phyloP scores from a whole-genome alignment of 2,329 filamentous ascomycete species.

The Alternaria incomplexa region DNA sequence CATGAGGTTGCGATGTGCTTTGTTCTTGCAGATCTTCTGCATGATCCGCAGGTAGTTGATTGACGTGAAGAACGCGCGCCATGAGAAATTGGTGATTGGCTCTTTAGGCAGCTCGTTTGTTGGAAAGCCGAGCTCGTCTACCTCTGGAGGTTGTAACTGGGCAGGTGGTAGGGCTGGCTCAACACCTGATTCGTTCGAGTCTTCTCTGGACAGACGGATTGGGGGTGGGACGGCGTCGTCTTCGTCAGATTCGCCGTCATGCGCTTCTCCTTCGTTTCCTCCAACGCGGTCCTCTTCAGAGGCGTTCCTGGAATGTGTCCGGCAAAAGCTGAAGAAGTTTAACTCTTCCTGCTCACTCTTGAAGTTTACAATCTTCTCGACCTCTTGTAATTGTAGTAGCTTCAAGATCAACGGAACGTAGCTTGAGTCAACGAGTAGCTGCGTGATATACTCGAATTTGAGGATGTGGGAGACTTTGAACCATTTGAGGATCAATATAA shows the following conservation, averaged over 20 bases:
- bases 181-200: constrained; percentile 34
- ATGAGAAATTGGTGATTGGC: constrained; percentile 88
- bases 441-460: constrained; percentile 94
- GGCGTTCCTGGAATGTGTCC: constrained; percentile 69
- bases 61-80: constrained; percentile 91
- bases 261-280: constrained; percentile 23
- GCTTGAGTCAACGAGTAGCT: constrained; percentile 91
- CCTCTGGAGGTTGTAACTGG: constrained; percentile 55
- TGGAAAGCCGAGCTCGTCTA: constrained; percentile 88
- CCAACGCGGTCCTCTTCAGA: constrained; percentile 33
- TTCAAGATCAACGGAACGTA: constrained; percentile 93
- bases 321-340: constrained; percentile 92
- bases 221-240: constrained; percentile 84
- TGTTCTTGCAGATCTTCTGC: constrained; percentile 96
- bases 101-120: constrained; percentile 71
- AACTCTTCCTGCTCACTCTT: constrained; percentile 82
- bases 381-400: constrained; percentile 91
- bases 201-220: constrained; percentile 64
- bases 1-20: constrained; percentile 91
- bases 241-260: constrained; percentile 43
- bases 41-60: constrained; percentile 96
- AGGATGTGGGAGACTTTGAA: constrained; percentile 92
- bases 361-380: constrained; percentile 87
- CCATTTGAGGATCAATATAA: constrained; percentile 93
- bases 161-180: constrained; percentile 36